These are phyloP conservation scores for Mycena polygramma DNA, from an alignment of 768 basidiomycete genomes.

Conservation along the genomic window DNA sequence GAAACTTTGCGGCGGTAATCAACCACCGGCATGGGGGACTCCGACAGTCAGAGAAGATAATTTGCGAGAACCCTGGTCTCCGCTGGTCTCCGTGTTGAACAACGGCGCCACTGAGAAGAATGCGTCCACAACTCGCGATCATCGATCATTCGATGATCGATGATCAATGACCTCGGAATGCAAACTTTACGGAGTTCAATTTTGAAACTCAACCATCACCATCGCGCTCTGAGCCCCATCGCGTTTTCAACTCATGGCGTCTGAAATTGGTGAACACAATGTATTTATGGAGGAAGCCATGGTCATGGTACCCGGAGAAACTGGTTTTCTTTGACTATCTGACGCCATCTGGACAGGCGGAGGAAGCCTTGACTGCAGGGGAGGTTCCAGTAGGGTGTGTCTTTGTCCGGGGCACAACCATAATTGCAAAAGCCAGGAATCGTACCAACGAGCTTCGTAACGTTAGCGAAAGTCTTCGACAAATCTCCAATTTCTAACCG, in stretches of 20 bases:
- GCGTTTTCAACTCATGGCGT: constrained; percentile 1
- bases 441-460: constrained; percentile 95
- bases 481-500: constrained; percentile 21
- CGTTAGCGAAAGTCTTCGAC: constrained; percentile 53
- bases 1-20: too few relatives aligned
- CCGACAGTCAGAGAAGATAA: too few relatives aligned
- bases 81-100: too few relatives aligned
- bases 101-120: too few relatives aligned
- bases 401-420: constrained; percentile 82
- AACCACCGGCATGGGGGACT: too few relatives aligned
- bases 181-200: neutral
- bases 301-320: constrained; percentile 69
- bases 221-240: neutral
- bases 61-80: too few relatives aligned
- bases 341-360: constrained; percentile 63
- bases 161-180: neutral
- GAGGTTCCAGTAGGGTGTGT: constrained; percentile 99
- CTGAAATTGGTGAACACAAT: constrained; percentile 5
- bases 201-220: neutral
- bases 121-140: too few relatives aligned
- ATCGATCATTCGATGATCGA: neutral
- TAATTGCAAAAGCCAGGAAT: constrained; percentile 92
- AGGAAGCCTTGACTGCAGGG: constrained; percentile 84
- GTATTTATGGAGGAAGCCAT: constrained; percentile 81
- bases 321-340: constrained; percentile 23